Evolutionary conservation across 345 rosid genomes (phyloP).

Genomic region (Lumnitzera racemosa): DNA sequence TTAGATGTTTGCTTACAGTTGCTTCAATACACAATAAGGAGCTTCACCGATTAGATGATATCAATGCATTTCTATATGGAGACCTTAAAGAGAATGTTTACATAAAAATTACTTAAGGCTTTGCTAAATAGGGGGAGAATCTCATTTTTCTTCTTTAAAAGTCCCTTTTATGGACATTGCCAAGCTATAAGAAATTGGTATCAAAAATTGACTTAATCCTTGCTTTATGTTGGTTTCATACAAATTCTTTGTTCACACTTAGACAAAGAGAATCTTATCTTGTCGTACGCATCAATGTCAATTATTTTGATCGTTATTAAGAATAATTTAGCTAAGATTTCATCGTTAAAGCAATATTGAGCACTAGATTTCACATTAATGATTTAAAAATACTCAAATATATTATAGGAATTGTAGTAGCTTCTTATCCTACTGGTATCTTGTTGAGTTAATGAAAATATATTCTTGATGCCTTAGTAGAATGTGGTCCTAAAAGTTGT

Average conservation of each 20-base stretch:
- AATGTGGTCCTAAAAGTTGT: not conserved
- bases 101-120: not conserved
- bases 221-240: not conserved
- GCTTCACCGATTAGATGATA: not conserved
- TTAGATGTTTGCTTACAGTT: not conserved
- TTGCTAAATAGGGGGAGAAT: constrained; percentile 1
- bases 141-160: not conserved
- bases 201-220: not conserved
- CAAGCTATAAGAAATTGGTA: not conserved
- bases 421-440: not conserved
- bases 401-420: not conserved
- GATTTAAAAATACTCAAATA: not conserved
- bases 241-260: not conserved
- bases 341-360: too few species aligned
- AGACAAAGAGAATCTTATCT: not conserved
- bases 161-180: not conserved
- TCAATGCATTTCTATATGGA: too few species aligned
- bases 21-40: not conserved
- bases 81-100: too few species aligned
- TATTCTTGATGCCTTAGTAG: not conserved
- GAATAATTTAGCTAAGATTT: not conserved
- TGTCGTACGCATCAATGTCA: not conserved
- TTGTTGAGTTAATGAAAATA: not conserved
- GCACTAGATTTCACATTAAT: not conserved
- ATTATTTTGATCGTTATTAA: not conserved